Percentiles rank a stretch among this genome's conserved stretches.
Conservation (phyloP, 192 early-diverging fungal genomes). For the Mycoemilia scoparia region DNA sequence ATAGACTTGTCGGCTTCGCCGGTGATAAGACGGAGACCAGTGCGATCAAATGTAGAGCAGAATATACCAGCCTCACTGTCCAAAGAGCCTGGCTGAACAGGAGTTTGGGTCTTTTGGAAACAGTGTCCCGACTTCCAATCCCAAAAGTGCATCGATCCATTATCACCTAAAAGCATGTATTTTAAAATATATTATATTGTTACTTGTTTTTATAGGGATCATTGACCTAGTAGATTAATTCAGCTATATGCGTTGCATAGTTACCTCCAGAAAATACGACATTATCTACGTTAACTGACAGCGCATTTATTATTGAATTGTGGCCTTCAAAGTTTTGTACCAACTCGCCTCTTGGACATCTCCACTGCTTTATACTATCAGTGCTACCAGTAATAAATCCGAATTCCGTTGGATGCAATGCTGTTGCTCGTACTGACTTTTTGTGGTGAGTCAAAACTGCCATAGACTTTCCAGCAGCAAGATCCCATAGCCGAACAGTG, state of each 20-base stretch:
- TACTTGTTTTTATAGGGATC: slow-evolving; percentile 5
- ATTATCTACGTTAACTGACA: slow-evolving; percentile 76
- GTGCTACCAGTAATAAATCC: slow-evolving; percentile 76
- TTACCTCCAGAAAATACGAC: slow-evolving; percentile 92
- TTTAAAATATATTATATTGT: neutral
- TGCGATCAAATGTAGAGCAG: slow-evolving; percentile 84
- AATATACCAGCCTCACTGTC: slow-evolving; percentile 94
- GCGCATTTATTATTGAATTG: slow-evolving; percentile 74
- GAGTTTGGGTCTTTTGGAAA: slow-evolving; percentile 77
- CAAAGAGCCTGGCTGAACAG: slow-evolving; percentile 88
- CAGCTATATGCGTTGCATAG: too few relatives aligned
- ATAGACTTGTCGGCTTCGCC: slow-evolving; percentile 98
- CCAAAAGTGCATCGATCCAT: slow-evolving; percentile 93
- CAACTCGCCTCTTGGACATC: slow-evolving; percentile 85
- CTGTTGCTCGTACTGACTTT: slow-evolving; percentile 82
- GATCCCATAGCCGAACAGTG: slow-evolving; percentile 90
- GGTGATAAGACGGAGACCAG: slow-evolving; percentile 86
- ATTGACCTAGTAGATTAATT: slow-evolving; percentile 5
- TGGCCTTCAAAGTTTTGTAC: slow-evolving; percentile 85
- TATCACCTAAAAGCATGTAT: slow-evolving; percentile 74
- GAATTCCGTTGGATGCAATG: slow-evolving; percentile 85
- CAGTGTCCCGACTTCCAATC: slow-evolving; percentile 93
- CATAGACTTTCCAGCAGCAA: slow-evolving; percentile 91
- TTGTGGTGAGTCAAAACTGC: slow-evolving; percentile 93
- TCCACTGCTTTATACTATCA: slow-evolving; percentile 95